These are phyloP conservation scores for Saccharomyces mikatae DNA, from an alignment of 805 yeast species.

Conservation along the genomic window DNA sequence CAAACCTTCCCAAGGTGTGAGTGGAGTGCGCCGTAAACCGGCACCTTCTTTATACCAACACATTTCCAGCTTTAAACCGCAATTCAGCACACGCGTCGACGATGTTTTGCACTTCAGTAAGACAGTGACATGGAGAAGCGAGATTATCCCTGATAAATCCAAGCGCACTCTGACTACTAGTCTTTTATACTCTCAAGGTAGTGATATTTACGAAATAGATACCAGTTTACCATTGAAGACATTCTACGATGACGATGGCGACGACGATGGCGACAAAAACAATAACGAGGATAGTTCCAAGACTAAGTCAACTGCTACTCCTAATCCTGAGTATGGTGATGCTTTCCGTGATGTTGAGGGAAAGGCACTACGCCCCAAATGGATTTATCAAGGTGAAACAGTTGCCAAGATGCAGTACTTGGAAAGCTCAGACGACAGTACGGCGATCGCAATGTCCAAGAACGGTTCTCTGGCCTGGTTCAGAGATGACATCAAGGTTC, in stretches of 20 bases:
- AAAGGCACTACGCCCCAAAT: slow-evolving; percentile 15
- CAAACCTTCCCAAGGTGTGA: not conserved
- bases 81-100: slow-evolving; percentile 29
- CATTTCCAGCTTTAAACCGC: slow-evolving; percentile 32
- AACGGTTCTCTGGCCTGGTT: slow-evolving; percentile 31
- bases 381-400: slow-evolving; percentile 28
- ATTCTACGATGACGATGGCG: slow-evolving; percentile 8
- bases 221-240: slow-evolving; percentile 24
- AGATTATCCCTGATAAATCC: slow-evolving; percentile 26
- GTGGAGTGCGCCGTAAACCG: slow-evolving; percentile 1
- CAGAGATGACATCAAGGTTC: slow-evolving; percentile 24
- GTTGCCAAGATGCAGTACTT: slow-evolving; percentile 22
- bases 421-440: slow-evolving; percentile 34
- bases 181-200: slow-evolving; percentile 26
- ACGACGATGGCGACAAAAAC: slow-evolving; percentile 17
- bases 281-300: not conserved
- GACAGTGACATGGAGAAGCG: slow-evolving; percentile 22
- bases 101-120: slow-evolving; percentile 18
- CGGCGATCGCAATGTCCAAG: slow-evolving; percentile 25
- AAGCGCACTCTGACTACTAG: slow-evolving; percentile 22
- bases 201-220: slow-evolving; percentile 26
- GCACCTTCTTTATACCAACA: slow-evolving; percentile 20
- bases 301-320: not conserved
- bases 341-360: slow-evolving; percentile 46
- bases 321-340: slow-evolving; percentile 61